Evolutionary conservation across 805 yeast genomes (phyloP).

Genomic region (Yueomyces sinensis): DNA sequence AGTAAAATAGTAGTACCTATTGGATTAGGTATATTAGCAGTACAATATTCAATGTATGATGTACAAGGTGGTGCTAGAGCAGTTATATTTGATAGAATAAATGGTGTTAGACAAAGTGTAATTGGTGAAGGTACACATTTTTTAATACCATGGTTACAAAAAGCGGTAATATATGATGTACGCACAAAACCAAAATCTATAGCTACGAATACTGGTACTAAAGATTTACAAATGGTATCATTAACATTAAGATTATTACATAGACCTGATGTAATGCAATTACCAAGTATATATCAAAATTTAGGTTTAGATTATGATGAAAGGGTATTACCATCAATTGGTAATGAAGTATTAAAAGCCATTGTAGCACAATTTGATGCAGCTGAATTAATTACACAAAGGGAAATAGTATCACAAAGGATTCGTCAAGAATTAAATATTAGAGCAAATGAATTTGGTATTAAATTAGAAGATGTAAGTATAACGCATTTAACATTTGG

Average conservation of each 20-base stretch:
- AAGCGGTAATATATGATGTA: slow-evolving; percentile 81
- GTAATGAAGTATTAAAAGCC: slow-evolving; percentile 79
- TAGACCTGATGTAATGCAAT: slow-evolving; percentile 74
- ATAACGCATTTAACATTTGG: slow-evolving; percentile 98
- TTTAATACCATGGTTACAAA: slow-evolving; percentile 90
- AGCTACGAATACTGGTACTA: slow-evolving; percentile 90
- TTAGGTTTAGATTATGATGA: slow-evolving; percentile 93
- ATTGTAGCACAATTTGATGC: slow-evolving; percentile 93
- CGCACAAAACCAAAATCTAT: slow-evolving; percentile 92
- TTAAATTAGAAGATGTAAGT: slow-evolving; percentile 89
- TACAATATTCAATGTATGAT: slow-evolving; percentile 79
- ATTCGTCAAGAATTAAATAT: slow-evolving; percentile 75
- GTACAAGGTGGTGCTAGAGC: slow-evolving; percentile 96
- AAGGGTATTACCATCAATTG: slow-evolving; percentile 83
- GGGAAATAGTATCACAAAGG: slow-evolving; percentile 85
- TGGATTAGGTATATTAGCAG: slow-evolving; percentile 55
- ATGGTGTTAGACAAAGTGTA: slow-evolving; percentile 80
- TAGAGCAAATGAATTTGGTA: slow-evolving; percentile 81
- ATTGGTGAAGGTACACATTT: slow-evolving; percentile 97
- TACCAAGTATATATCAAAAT: slow-evolving; percentile 82
- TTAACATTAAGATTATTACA: slow-evolving; percentile 86
- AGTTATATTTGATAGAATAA: slow-evolving; percentile 81
- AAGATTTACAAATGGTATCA: slow-evolving; percentile 92
- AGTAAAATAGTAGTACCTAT: slow-evolving; percentile 51
- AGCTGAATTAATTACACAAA: slow-evolving; percentile 91